These are phyloP conservation scores for Eurotiales sp. DNA, from an alignment of 2,329 filamentous ascomycete species.

Conservation along the genomic window DNA sequence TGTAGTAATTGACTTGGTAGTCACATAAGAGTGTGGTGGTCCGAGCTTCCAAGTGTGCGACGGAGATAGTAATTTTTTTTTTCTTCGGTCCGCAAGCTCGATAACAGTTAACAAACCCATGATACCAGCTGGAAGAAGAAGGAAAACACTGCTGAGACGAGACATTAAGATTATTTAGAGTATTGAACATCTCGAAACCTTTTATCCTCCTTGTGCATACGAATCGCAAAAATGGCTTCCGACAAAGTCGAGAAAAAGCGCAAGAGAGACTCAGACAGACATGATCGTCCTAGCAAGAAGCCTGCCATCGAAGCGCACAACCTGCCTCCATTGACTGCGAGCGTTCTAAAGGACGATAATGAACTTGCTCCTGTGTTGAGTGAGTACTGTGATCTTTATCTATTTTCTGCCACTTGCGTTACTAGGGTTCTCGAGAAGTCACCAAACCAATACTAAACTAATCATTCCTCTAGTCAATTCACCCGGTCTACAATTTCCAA, in stretches of 20 bases:
- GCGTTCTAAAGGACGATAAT: constrained; percentile 46
- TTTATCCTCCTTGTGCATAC: not conserved
- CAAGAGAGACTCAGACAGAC: constrained; percentile 45
- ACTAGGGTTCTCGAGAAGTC: no score
- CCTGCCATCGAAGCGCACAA: constrained; percentile 36
- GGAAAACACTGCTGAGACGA: not conserved
- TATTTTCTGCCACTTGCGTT: no score
- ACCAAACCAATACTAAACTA: not conserved
- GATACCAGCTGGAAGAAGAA: not conserved
- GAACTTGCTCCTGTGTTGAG: constrained; percentile 49
- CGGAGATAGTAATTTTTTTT: constrained; percentile 10
- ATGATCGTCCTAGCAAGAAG: constrained; percentile 48
- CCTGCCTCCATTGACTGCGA: constrained; percentile 40
- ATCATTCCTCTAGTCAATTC: constrained; percentile 26
- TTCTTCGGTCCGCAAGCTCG: not conserved
- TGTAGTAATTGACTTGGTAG: no score
- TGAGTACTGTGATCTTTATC: constrained; percentile 26
- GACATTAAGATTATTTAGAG: not conserved
- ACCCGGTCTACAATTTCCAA: constrained; percentile 30
- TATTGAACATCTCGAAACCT: no score
- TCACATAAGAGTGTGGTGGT: not conserved
- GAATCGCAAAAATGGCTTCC: constrained; percentile 7
- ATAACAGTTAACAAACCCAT: not conserved
- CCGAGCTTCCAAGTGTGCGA: constrained; percentile 5
- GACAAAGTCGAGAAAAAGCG: constrained; percentile 46